Evolutionary conservation across 2,329 filamentous ascomycete species (phyloP).

Genomic region (Penicillium capsulatum): DNA sequence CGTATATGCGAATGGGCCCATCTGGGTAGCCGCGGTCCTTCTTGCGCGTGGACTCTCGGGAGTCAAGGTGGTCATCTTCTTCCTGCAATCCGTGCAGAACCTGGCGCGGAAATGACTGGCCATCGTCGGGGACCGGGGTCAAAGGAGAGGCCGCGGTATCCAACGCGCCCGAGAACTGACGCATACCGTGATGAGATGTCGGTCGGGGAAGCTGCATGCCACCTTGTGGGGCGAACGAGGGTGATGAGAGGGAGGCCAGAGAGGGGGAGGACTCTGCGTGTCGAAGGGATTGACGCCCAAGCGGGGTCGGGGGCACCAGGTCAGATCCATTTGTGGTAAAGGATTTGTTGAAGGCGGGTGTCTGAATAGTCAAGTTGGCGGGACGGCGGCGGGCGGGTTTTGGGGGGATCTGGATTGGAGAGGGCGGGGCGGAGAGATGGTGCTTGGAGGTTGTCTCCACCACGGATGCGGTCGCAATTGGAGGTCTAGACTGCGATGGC

Average conservation of each 20-base stretch:
- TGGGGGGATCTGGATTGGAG: conserved; percentile 55
- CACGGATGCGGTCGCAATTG: conserved; percentile 48
- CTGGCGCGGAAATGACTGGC: conserved; percentile 22
- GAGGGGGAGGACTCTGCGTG: conserved; percentile 62
- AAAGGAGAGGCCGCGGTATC: conserved; percentile 30
- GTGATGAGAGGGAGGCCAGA: conserved; percentile 51
- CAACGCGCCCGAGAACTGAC: conserved; percentile 25
- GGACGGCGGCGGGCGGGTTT: conserved; percentile 54
- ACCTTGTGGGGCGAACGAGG: conserved; percentile 46
- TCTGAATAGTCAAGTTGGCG: conserved; percentile 58
- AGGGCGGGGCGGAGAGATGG: conserved; percentile 51
- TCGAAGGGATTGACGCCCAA: conserved; percentile 51
- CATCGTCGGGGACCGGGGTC: conserved; percentile 26
- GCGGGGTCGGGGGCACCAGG: conserved; percentile 56
- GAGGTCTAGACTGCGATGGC: conserved; percentile 43
- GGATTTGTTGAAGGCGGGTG: conserved; percentile 49
- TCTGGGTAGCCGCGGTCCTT: conserved; percentile 62
- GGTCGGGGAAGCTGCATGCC: conserved; percentile 50
- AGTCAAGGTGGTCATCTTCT: conserved; percentile 45
- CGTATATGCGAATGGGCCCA: conserved; percentile 61
- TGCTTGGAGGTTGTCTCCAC: conserved; percentile 38
- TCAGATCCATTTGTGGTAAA: conserved; percentile 48
- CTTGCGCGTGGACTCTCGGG: conserved; percentile 57
- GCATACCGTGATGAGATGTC: conserved; percentile 30
- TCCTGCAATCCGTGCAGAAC: conserved; percentile 49